phyloP scores from a whole-genome alignment of 2,329 filamentous ascomycete species.

The Cladosporium sp. region DNA sequence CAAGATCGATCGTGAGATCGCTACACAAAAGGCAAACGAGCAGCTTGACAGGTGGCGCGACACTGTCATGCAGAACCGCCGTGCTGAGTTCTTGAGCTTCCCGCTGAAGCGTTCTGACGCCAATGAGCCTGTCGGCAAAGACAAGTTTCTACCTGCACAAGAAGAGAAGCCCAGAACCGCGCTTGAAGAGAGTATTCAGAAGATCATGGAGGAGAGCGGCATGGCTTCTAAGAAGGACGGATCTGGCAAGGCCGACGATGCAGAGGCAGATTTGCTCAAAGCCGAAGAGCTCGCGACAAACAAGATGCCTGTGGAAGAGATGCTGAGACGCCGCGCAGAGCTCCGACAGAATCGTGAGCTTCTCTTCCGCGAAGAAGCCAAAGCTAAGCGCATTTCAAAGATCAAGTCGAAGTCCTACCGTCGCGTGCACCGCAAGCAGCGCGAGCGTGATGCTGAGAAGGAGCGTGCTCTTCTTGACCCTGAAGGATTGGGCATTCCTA shows the following conservation, averaged over 20 bases:
- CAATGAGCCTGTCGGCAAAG: slow-evolving; percentile 56
- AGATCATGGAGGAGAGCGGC: slow-evolving; percentile 86
- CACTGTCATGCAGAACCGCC: slow-evolving; percentile 88
- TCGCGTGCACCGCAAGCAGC: slow-evolving; percentile 80
- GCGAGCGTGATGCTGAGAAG: slow-evolving; percentile 55
- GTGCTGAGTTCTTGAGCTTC: slow-evolving; percentile 85
- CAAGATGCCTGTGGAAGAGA: slow-evolving; percentile 67
- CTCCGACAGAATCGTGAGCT: slow-evolving; percentile 78
- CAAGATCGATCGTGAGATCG: slow-evolving; percentile 72
- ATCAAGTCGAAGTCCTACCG: slow-evolving; percentile 98
- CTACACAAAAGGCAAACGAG: slow-evolving; percentile 87
- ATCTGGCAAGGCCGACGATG: slow-evolving; percentile 33
- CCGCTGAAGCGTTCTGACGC: slow-evolving; percentile 72
- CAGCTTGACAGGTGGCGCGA: slow-evolving; percentile 88
- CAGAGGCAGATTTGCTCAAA: slow-evolving; percentile 63
- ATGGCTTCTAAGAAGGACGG: slow-evolving; percentile 57
- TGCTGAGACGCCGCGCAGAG: slow-evolving; percentile 67
- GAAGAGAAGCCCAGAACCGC: slow-evolving; percentile 67
- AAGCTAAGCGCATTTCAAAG: slow-evolving; percentile 91
- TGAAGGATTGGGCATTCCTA: slow-evolving; percentile 55
- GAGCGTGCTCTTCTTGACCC: slow-evolving; percentile 53
- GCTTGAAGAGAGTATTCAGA: slow-evolving; percentile 79
- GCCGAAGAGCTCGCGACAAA: slow-evolving; percentile 68
- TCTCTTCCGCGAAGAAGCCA: slow-evolving; percentile 81
- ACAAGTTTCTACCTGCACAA: slow-evolving; percentile 58